phyloP scores from a whole-genome alignment of 2,329 filamentous ascomycete genomes.

The Emergomyces orientalis region DNA sequence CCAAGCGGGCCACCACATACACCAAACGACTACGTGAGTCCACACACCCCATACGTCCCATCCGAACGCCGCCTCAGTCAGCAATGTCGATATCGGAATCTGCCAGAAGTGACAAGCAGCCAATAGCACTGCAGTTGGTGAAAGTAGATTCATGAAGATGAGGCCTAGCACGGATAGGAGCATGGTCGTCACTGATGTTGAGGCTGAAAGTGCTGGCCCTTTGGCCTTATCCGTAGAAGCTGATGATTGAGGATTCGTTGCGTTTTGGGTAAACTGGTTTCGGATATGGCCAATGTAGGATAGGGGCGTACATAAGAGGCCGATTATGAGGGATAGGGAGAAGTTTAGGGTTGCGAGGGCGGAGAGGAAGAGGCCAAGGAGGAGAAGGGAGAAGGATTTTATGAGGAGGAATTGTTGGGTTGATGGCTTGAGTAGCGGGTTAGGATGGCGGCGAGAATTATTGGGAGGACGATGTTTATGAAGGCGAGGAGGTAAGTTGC shows the following conservation, averaged over 20 bases:
- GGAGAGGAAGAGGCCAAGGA: conserved; percentile 84
- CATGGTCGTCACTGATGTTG: conserved; percentile 12
- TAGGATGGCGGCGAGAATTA: conserved; percentile 48
- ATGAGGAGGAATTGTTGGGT: conserved; percentile 66
- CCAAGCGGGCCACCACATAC: conserved; percentile 94
- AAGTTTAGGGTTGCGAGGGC: conserved; percentile 94
- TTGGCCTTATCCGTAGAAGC: background rate
- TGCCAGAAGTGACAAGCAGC: conserved; percentile 41
- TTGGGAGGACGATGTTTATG: conserved; percentile 49
- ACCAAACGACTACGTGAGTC: conserved; percentile 83
- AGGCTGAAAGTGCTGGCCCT: background rate
- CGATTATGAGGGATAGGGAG: conserved; percentile 75
- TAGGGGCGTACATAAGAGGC: conserved; percentile 66
- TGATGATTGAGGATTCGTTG: background rate
- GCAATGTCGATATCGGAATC: conserved; percentile 46
- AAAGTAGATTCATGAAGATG: conserved; percentile 49
- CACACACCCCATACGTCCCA: conserved; percentile 88
- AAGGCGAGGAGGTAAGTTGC: conserved; percentile 51
- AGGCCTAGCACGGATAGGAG: conserved; percentile 21
- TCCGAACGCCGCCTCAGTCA: conserved; percentile 68
- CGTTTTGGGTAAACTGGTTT: no score
- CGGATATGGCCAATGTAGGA: conserved; percentile 53
- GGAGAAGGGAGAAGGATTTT: conserved; percentile 84
- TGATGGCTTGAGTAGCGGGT: conserved; percentile 43
- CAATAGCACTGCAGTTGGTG: conserved; percentile 51